phyloP scores from a whole-genome alignment of 768 basidiomycete genomes.

The Mycena albidolilacea region DNA sequence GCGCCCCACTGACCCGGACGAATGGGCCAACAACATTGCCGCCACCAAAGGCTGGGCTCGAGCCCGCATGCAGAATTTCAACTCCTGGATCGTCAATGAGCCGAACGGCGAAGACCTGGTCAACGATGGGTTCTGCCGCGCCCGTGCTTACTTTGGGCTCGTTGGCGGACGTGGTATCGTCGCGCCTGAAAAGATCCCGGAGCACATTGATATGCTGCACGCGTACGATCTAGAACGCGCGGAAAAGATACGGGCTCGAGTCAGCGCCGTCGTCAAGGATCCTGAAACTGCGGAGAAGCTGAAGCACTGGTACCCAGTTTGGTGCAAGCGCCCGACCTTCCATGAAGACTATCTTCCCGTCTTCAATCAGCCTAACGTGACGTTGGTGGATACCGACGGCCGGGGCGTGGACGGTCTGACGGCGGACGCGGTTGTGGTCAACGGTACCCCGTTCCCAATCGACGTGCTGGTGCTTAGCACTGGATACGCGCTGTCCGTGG shows the following conservation, averaged over 20 bases:
- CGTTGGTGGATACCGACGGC: conserved; percentile 41
- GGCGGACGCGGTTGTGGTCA: conserved; percentile 16
- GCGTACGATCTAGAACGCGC: conserved; percentile 20
- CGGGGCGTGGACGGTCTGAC: conserved; percentile 30
- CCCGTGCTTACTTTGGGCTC: conserved; percentile 10
- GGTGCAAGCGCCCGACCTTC: conserved; percentile 42
- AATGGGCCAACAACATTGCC: conserved; percentile 29
- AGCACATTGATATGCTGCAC: conserved; percentile 19
- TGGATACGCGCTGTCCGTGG: conserved; percentile 15
- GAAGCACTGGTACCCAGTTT: conserved; percentile 39
- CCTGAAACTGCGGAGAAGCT: conserved; percentile 26
- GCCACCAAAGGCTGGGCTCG: conserved; percentile 33
- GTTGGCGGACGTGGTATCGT: conserved; percentile 27
- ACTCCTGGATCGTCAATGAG: conserved; percentile 2
- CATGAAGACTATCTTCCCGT: conserved; percentile 41
- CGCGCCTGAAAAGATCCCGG: conserved; percentile 16
- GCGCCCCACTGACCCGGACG: conserved; percentile 28
- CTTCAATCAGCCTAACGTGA: conserved; percentile 38
- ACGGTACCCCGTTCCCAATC: conserved; percentile 22
- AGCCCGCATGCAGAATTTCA: conserved; percentile 30
- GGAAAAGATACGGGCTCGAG: conserved; percentile 13
- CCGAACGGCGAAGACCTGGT: conserved; percentile 28
- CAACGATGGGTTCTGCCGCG: conserved; percentile 23
- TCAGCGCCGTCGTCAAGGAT: conserved; percentile 32
- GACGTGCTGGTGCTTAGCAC: conserved; percentile 35